Conservation (phyloP, 2,329 filamentous ascomycete species). For the Colletotrichum graminicola region DNA sequence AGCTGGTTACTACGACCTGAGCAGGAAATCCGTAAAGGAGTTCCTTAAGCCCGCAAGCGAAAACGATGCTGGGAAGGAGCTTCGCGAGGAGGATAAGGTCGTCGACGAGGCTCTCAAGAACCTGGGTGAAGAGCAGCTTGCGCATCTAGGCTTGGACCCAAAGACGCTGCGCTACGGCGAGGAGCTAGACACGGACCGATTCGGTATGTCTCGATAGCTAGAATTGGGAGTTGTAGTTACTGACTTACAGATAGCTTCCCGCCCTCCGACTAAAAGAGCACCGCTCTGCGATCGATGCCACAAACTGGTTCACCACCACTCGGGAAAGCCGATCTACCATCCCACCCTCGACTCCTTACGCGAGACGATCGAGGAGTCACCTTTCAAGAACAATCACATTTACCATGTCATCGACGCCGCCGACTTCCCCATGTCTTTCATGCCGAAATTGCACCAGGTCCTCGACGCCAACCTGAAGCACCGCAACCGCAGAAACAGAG, state of each 20-base stretch:
- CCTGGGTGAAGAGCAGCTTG: constrained; percentile 57
- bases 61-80: constrained; percentile 38
- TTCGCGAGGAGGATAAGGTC: constrained; percentile 58
- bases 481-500: constrained; percentile 81
- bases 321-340: constrained; percentile 79
- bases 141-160: constrained; percentile 61
- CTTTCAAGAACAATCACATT: constrained; percentile 90
- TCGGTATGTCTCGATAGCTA: constrained; percentile 14
- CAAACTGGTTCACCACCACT: constrained; percentile 80
- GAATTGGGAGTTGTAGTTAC: background rate
- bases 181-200: constrained; percentile 41
- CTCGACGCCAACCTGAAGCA: constrained; percentile 82
- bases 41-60: constrained; percentile 58
- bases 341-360: constrained; percentile 85
- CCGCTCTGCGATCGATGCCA: constrained; percentile 92
- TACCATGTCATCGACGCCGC: constrained; percentile 96
- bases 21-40: constrained; percentile 63
- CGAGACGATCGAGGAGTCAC: constrained; percentile 88
- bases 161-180: constrained; percentile 52
- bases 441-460: constrained; percentile 79
- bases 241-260: constrained; percentile 17
- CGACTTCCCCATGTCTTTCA: constrained; percentile 94
- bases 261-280: constrained; percentile 40
- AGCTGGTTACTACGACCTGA: constrained; percentile 68
- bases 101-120: constrained; percentile 60